Evolutionary conservation across 2,329 filamentous ascomycete species (phyloP).

Genomic region (Stenocarpella maydis): DNA sequence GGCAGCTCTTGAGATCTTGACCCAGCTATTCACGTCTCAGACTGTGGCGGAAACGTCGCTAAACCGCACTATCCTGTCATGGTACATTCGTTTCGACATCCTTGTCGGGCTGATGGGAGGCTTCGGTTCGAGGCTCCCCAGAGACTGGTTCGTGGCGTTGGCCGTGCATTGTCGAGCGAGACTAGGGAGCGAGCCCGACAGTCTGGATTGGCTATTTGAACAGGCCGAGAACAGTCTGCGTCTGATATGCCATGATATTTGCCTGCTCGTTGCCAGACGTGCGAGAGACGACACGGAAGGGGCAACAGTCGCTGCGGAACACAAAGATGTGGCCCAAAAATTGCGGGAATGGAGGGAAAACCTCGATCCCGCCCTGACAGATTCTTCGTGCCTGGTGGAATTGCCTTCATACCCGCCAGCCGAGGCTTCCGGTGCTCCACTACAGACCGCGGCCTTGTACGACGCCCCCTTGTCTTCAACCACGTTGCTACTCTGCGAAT

Average conservation of each 20-base stretch:
- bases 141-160: slow-evolving; percentile 78
- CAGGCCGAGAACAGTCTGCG: slow-evolving; percentile 72
- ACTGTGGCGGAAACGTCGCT: slow-evolving; percentile 75
- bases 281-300: slow-evolving; percentile 69
- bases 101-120: slow-evolving; percentile 85
- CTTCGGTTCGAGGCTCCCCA: slow-evolving; percentile 74
- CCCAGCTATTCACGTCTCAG: slow-evolving; percentile 78
- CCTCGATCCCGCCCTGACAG: slow-evolving; percentile 68
- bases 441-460: slow-evolving; percentile 62
- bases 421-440: slow-evolving; percentile 78
- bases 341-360: slow-evolving; percentile 59
- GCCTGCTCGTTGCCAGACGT: slow-evolving; percentile 76
- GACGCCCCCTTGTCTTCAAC: slow-evolving; percentile 74
- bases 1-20: slow-evolving; percentile 84
- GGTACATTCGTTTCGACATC: slow-evolving; percentile 91
- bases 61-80: slow-evolving; percentile 78
- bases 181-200: slow-evolving; percentile 64
- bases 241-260: slow-evolving; percentile 81
- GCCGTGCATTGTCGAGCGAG: slow-evolving; percentile 70
- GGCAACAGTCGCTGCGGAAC: slow-evolving; percentile 71
- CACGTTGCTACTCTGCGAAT: slow-evolving; percentile 79
- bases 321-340: slow-evolving; percentile 58
- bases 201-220: slow-evolving; percentile 73
- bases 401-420: slow-evolving; percentile 60
- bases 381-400: slow-evolving; percentile 68